A percentile compares a stretch with the other conserved stretches of the same genome.
Conservation (phyloP, 75 land plant genomes). For the Cupressus sempervirens region DNA sequence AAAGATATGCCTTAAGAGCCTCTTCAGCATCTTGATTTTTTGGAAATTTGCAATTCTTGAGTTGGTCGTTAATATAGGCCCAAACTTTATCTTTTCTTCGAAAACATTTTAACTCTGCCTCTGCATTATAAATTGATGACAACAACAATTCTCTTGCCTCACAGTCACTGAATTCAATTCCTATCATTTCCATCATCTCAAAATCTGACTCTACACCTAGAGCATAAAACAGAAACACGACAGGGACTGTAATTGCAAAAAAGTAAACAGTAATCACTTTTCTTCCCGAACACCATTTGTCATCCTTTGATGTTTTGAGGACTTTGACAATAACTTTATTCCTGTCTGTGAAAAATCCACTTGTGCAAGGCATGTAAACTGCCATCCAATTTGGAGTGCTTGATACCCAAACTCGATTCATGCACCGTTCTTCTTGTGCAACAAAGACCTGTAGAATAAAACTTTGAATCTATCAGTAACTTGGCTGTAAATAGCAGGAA, state of each 20-base stretch:
- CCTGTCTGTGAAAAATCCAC: slow-evolving; percentile 17
- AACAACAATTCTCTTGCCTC: slow-evolving; percentile 41
- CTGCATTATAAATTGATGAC: slow-evolving; percentile 60
- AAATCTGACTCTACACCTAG: slow-evolving; percentile 75
- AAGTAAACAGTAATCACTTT: slow-evolving; percentile 32
- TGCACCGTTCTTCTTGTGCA: slow-evolving; percentile 70
- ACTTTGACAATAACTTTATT: slow-evolving; percentile 43
- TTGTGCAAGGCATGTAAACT: slow-evolving; percentile 30
- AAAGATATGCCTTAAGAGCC: slow-evolving; percentile 34
- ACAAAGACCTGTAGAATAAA: slow-evolving; percentile 52
- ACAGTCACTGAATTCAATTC: slow-evolving; percentile 28
- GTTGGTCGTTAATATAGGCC: slow-evolving; percentile 16
- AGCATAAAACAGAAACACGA: slow-evolving; percentile 74
- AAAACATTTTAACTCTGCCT: slow-evolving; percentile 34
- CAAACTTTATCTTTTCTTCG: slow-evolving; percentile 28
- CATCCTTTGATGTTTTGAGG: slow-evolving; percentile 27
- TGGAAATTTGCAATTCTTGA: slow-evolving; percentile 30
- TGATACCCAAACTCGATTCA: slow-evolving; percentile 52
- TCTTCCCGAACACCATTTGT: slow-evolving; percentile 15
- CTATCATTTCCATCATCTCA: slow-evolving; percentile 62
- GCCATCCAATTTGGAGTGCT: slow-evolving; percentile 52
- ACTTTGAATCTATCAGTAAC: background rate
- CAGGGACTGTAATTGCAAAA: slow-evolving; percentile 32
- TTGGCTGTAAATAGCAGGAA: background rate
- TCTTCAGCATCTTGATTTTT: slow-evolving; percentile 42